Base-by-base conservation (phyloP, 2,329 filamentous ascomycete species). In the Metarhizium sp. region DNA sequence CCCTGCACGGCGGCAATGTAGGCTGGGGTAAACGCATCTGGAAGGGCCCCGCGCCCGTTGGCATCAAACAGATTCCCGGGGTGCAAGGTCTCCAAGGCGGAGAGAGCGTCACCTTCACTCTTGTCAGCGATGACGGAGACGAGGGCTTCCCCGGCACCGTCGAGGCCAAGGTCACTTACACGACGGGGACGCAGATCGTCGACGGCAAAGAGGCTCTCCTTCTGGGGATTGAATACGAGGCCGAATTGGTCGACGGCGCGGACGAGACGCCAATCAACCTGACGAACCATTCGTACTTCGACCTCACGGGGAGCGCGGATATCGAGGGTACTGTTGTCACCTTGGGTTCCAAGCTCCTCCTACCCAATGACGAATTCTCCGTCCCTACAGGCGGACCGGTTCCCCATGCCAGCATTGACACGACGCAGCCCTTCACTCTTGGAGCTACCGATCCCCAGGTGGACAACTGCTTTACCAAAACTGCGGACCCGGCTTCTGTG, bases 181-280 rank as follows among this genome's bases (percentile, higher is more conserved):
- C 85, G 0, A 79, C 87, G 0, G 85, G 84, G 53, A 87, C 83
- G 59, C 84, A 90, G 67, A 72, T 79, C 52, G 73, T 79, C 13
- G 74, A 78, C 5, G 83, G 81, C 18, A 81, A 79, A 58, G 79
- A 86, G 59, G 85, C 86, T 59, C 84, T 82, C 1, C 82, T 94
- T 20, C 73, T 97, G 56, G 85, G 85, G 55, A 88, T 95, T 51
- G 94, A 97, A 70, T 97, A 95, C 68, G 88, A 96, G 76, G 91
- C 88, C 20, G 84, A 90, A 70, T 78, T 97, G 50, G 78, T 90
- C 3, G 86, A 81, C 3, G 86, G 87, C 51, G 86, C 85, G 13
- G 85, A 92, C n/a, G 92, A 96, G 78, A 97, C 92, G 0, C 85
- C 85, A 46, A 82, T 97, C 69, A 95, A 92, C 73, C 81, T 97